Percentiles rank a stretch among this genome's conserved stretches.
These are phyloP conservation scores for Colletotrichum musae DNA, from an alignment of 2,329 filamentous ascomycete species.

Conservation along the genomic window DNA sequence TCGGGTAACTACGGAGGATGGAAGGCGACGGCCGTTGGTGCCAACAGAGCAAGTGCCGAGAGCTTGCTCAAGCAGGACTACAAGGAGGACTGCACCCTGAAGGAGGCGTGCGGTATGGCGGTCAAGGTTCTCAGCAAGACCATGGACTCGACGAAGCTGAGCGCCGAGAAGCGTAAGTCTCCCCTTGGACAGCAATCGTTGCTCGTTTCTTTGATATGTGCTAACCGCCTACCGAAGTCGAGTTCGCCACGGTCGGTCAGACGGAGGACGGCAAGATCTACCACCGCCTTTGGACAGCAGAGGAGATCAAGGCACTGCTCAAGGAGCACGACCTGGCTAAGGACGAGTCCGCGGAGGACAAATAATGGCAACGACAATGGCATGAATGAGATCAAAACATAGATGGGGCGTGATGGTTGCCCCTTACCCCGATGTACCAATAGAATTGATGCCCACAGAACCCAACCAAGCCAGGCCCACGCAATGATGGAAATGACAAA, in stretches of 20 bases:
- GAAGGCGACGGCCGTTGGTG: conserved; percentile 98
- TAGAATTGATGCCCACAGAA: conserved; percentile 39
- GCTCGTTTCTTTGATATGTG: conserved; percentile 8
- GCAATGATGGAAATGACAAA: conserved; percentile 3
- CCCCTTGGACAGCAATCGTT: not conserved
- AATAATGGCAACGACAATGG: conserved; percentile 54
- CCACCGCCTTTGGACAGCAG: conserved; percentile 96
- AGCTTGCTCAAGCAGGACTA: conserved; percentile 99
- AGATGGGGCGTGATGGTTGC: conserved; percentile 38
- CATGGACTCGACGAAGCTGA: conserved; percentile 99
- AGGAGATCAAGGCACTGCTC: conserved; percentile 94
- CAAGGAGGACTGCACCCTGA: conserved; percentile 96
- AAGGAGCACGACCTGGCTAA: conserved; percentile 97
- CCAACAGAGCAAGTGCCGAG: conserved; percentile 98
- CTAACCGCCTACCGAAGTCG: conserved; percentile 72
- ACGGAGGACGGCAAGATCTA: conserved; percentile 97
- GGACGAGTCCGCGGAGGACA: conserved; percentile 80
- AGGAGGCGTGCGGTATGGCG: conserved; percentile 96
- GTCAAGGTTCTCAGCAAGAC: conserved; percentile 99
- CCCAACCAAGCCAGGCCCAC: conserved; percentile 13
- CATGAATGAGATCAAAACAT: conserved; percentile 40
- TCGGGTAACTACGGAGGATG: conserved; percentile 99
- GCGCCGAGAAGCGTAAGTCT: conserved; percentile 96
- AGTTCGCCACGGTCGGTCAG: conserved; percentile 97
- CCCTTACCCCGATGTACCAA: conserved; percentile 40